A percentile compares a stretch with the other conserved stretches of the same genome.
Evolutionary conservation across 306 rosid species (phyloP).

Genomic region (Glycine latifolia): DNA sequence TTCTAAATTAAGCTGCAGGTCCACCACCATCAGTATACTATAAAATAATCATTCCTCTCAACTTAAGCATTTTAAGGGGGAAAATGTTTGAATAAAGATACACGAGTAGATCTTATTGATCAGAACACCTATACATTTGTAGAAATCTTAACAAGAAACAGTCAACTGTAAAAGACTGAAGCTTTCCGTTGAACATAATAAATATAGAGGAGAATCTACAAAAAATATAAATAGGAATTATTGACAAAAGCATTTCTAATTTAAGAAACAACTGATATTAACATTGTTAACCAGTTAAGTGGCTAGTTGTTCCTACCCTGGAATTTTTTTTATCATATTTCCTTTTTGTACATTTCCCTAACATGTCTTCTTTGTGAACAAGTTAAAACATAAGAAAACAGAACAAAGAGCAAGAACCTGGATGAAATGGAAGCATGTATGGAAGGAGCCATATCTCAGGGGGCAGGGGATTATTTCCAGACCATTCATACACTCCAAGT

Average conservation of each 20-base stretch:
- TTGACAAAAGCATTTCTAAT: neutral
- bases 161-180: too few relatives aligned
- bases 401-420: slow-evolving; percentile 63
- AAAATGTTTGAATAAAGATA: neutral
- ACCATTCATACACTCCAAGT: slow-evolving; percentile 90
- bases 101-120: slow-evolving; percentile 2
- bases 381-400: slow-evolving; percentile 27
- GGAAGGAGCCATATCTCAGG: slow-evolving; percentile 97
- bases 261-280: neutral
- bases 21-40: slow-evolving; percentile 17
- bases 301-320: slow-evolving; percentile 9
- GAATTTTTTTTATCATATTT: slow-evolving; percentile 25
- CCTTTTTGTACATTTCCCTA: slow-evolving; percentile 1
- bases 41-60: slow-evolving; percentile 16
- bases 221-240: too few relatives aligned
- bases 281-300: slow-evolving; percentile 6
- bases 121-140: slow-evolving; percentile 27
- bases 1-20: slow-evolving; percentile 11
- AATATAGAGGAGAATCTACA: too few relatives aligned
- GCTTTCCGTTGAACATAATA: too few relatives aligned
- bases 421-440: slow-evolving; percentile 79
- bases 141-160: neutral
- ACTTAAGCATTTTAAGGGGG: neutral
- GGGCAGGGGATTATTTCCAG: slow-evolving; percentile 93
- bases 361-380: slow-evolving; percentile 33